Conservation (phyloP, 78 protist genomes). For the Dictyostelium purpureum region DNA sequence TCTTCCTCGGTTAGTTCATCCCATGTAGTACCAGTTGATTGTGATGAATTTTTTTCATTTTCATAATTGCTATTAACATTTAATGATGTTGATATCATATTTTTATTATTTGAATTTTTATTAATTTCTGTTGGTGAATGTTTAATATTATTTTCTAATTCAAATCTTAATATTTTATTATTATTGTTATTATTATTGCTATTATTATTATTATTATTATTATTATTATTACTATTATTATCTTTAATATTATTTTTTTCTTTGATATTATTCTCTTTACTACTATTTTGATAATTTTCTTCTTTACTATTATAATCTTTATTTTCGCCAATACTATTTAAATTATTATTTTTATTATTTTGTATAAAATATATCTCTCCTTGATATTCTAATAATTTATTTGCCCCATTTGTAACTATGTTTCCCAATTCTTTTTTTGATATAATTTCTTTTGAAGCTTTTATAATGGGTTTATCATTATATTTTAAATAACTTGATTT, state of each 20-base stretch:
- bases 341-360: neutral
- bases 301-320: neutral
- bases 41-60: constrained; percentile 15
- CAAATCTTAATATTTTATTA: no score
- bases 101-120: no score
- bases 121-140: no score
- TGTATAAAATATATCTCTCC: constrained; percentile 26
- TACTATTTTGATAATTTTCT: neutral
- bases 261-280: neutral
- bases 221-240: neutral
- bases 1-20: constrained; percentile 5
- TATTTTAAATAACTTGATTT: constrained; percentile 40
- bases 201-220: neutral
- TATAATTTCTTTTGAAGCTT: neutral
- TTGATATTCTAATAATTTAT: constrained; percentile 42
- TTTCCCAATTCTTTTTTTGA: constrained; percentile 8
- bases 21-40: constrained; percentile 1
- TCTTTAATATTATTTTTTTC: neutral
- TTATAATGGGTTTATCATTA: constrained; percentile 40
- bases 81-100: neutral
- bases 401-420: constrained; percentile 18
- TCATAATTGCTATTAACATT: neutral
- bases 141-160: no score
- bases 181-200: neutral
- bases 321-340: neutral